These are phyloP conservation scores for Hortiboletus campestris DNA, from an alignment of 768 basidiomycete species.

Conservation along the genomic window DNA sequence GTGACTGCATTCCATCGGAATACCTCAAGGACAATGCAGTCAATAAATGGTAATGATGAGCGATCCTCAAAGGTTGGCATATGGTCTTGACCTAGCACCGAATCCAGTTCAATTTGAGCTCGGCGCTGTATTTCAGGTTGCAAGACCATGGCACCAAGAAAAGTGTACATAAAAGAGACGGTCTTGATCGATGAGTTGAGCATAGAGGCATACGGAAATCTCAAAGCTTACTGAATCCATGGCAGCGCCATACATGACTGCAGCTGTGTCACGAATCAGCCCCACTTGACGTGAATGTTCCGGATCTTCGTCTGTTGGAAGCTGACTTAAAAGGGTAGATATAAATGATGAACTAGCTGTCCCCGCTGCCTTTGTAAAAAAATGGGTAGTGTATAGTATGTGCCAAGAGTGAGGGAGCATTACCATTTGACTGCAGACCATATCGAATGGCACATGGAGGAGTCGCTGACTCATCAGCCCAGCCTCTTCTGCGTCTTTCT, in stretches of 20 bases:
- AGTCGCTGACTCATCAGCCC: neutral
- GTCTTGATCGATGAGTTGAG: neutral
- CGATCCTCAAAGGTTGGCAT: slow-evolving; percentile 17
- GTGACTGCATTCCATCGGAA: slow-evolving; percentile 10
- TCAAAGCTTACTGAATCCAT: slow-evolving; percentile 8
- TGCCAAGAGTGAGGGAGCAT: neutral
- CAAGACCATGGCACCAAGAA: slow-evolving; percentile 14
- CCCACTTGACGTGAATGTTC: slow-evolving; percentile 1
- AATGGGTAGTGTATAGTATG: neutral
- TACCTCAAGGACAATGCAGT: slow-evolving; percentile 11
- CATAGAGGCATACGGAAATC: too few species aligned
- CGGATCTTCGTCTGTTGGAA: slow-evolving; percentile 5
- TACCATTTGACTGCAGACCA: slow-evolving; percentile 11
- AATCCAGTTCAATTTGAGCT: slow-evolving; percentile 12
- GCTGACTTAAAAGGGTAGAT: slow-evolving; percentile 11
- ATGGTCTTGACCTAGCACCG: slow-evolving; percentile 4
- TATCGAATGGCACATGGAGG: slow-evolving; percentile 4
- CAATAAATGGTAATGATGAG: slow-evolving; percentile 12
- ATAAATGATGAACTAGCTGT: slow-evolving; percentile 8
- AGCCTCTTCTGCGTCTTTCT: slow-evolving; percentile 4
- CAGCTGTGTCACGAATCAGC: slow-evolving; percentile 14
- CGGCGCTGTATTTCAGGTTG: slow-evolving; percentile 13
- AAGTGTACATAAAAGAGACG: slow-evolving; percentile 1
- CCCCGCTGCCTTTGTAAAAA: slow-evolving; percentile 1
- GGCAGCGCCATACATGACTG: slow-evolving; percentile 7